These are phyloP conservation scores for Cryphonectria carpinicola DNA, from an alignment of 2,329 filamentous ascomycete genomes.

Conservation along the genomic window DNA sequence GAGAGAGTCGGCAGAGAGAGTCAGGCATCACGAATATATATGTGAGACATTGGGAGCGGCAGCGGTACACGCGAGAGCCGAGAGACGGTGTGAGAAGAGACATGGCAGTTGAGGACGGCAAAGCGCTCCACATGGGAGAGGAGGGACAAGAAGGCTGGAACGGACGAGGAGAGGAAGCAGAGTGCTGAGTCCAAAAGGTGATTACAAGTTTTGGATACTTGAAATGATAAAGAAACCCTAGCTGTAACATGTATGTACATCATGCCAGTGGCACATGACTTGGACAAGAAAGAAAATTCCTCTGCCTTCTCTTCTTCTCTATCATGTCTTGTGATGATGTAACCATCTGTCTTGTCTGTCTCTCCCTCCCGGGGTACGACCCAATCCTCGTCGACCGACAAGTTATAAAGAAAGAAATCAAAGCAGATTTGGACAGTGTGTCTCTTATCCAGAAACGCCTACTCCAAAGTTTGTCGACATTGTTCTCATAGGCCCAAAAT, in stretches of 20 bases:
- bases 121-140: background rate
- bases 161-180: background rate
- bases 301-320: background rate
- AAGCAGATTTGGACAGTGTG: conserved; percentile 3
- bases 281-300: background rate
- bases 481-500: conserved; percentile 22
- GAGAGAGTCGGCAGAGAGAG: background rate
- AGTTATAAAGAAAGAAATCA: background rate
- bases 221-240: background rate
- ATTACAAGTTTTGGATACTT: background rate
- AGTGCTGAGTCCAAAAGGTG: background rate
- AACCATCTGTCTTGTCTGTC: background rate
- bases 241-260: background rate
- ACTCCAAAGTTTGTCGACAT: conserved; percentile 28
- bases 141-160: background rate
- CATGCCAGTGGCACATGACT: background rate
- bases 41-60: background rate
- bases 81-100: background rate
- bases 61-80: background rate
- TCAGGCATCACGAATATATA: background rate
- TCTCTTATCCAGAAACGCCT: conserved; percentile 27
- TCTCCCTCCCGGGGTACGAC: background rate
- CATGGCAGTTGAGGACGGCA: too few relatives aligned
- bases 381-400: background rate
- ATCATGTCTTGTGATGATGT: background rate